These are phyloP conservation scores for Podila minutissima DNA, from an alignment of 192 early-diverging fungal genomes.

Conservation along the genomic window DNA sequence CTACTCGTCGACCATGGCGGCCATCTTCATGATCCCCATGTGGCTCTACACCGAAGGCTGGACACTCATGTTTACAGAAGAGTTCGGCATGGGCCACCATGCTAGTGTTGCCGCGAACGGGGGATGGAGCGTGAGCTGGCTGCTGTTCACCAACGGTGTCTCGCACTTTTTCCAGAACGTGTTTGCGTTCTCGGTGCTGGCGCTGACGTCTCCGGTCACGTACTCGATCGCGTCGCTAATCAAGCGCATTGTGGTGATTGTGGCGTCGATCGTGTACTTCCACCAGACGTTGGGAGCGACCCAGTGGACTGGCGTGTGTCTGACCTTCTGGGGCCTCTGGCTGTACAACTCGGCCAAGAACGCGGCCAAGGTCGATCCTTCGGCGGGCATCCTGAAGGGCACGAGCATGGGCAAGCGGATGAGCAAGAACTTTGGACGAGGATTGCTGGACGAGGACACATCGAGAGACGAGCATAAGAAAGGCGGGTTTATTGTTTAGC, in stretches of 20 bases:
- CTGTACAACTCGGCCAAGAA: conserved; percentile 85
- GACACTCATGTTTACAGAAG: conserved; percentile 37
- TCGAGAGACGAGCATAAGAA: background rate
- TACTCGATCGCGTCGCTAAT: conserved; percentile 87
- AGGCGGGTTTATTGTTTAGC: conserved; percentile 19
- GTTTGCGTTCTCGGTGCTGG: conserved; percentile 82
- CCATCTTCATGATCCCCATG: conserved; percentile 82
- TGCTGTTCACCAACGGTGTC: conserved; percentile 81
- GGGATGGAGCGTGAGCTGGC: conserved; percentile 42
- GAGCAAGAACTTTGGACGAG: conserved; percentile 21
- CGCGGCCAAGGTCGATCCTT: conserved; percentile 38
- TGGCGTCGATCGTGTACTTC: conserved; percentile 85
- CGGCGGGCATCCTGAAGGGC: conserved; percentile 14
- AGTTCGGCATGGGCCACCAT: conserved; percentile 6
- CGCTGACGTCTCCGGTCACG: conserved; percentile 83
- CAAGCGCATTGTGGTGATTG: conserved; percentile 92
- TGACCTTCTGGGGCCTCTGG: conserved; percentile 87
- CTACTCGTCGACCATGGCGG: conserved; percentile 78
- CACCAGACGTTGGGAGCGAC: conserved; percentile 72
- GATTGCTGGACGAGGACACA: conserved; percentile 16
- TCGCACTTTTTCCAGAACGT: conserved; percentile 85
- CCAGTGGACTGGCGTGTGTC: conserved; percentile 77
- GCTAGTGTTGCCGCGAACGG: conserved; percentile 7
- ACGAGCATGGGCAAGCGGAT: conserved; percentile 35
- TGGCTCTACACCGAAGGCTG: conserved; percentile 81